Evolutionary conservation across 164 flowering plant species (phyloP), one percentile per base, ranked within the genome.

Genomic region (Cinnamomum chago): DNA sequence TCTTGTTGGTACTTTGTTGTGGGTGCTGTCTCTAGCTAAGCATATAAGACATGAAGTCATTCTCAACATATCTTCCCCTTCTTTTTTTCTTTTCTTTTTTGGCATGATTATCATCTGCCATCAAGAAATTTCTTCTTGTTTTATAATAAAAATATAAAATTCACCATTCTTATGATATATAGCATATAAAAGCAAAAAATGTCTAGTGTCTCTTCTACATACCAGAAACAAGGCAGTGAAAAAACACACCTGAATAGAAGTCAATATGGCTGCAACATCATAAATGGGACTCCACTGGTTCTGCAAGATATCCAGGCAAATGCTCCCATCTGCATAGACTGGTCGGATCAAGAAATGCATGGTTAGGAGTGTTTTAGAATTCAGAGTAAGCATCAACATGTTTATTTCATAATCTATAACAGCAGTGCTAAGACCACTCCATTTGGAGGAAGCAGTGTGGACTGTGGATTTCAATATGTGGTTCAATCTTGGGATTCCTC

Each of bases 241-340:
- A 17, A 55, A 65, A 13, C 24, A 40, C 78, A 84, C 88, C 85
- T 86, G 88, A 76, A 86, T 86, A 18, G 88, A 86, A 62, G 87
- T 85, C 72, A 85, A 84, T 68, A 85, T 83, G 50, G 88, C 88
- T 33, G 86, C 88, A 25, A 80, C 88, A 76, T 85, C 88, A 78
- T 85, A 85, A 68, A 85, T 85, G 12, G 88, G 88, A 76, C 88
- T 85, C 88, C 86, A 83, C 75, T 85, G 88, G 70, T 85, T 85
- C 71, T 85, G 88, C 62, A 85, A 68, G 50, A 85, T 85, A 68
- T 85, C 88, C 83, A 85, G 77, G 65, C 88, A 85, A 69, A 83
- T 85, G 73, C 88, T 85, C 70, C 88, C 88, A 82, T 85, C 86
- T 66, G 88, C 86, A 77, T 85, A 85, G 73, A 85, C 86, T 85